Evolutionary conservation across 768 basidiomycete genomes (phyloP), one percentile per base, ranked within the genome.

Genomic region (Holtermannia corniformis): DNA sequence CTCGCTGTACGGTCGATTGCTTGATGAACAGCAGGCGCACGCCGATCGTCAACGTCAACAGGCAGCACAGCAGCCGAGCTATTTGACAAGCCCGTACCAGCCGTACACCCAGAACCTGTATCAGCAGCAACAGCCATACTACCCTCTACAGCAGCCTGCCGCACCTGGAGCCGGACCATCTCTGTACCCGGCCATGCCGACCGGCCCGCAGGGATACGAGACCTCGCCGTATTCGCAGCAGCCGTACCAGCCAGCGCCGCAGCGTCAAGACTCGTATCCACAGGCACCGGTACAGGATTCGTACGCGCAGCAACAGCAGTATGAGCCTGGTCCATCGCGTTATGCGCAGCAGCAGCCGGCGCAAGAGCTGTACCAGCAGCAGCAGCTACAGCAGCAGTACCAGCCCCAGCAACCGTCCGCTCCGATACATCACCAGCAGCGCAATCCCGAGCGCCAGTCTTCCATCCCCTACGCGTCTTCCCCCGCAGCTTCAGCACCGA

Each of bases 1-100:
- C 43, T 85, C 86, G 66, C 75, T 95, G 3, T 97, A 96, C 67
- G 92, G 96, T 60, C 80, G 84, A 50, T 76, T 95, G 20, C 75
- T 93, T 41, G 90, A 90, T 22, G 80, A 87, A 58, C 87, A 92
- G 66, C 77, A 91, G 11, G 55, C 61, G 22, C 61, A 57, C 64
- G 51, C 63, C 26, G 64, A 62, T 24, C 61, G 62, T 13, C 62
- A 57, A 28, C 61, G 62, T 49, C 57, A 61, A 19, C 63, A 67
- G 47, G 20, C 19, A 23, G 58, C 47, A 41, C 56, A 58, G 40
- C 28, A 32, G 24, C 44, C 24, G 5, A 43, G 41, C 19, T 50
- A 44, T 42, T 19, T 42, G 21, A 24, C 48, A 12, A 11, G 43
- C 25, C 56, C 37, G 22, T 69, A 65, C 41, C 57, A 64, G 25